Conservation (phyloP, 2,329 filamentous ascomycete genomes). For the Fusarium oxysporum region DNA sequence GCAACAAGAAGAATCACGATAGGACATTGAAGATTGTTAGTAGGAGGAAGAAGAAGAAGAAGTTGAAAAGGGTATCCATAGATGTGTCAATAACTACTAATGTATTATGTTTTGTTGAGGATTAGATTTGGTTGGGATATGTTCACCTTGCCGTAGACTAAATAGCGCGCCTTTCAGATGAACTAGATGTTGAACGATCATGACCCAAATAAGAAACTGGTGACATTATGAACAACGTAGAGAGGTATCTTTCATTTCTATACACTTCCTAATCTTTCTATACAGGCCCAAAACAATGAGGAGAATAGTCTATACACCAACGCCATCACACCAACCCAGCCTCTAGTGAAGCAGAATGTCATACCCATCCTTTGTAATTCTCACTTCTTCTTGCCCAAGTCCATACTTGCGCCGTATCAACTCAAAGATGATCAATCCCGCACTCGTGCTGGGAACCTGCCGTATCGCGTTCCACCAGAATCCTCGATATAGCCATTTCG, state of each 20-base stretch:
- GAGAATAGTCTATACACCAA: slow-evolving; percentile 31
- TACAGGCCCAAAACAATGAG: slow-evolving; percentile 21
- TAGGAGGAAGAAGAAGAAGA: background rate
- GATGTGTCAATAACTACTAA: background rate
- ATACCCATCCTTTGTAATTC: slow-evolving; percentile 76
- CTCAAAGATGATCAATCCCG: slow-evolving; percentile 83
- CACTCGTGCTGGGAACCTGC: slow-evolving; percentile 81
- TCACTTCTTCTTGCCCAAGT: slow-evolving; percentile 69
- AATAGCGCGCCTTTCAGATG: background rate
- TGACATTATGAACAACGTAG: background rate
- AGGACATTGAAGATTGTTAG: rapidly evolving
- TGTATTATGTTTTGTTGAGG: background rate
- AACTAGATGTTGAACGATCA: background rate
- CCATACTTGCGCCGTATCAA: slow-evolving; percentile 79
- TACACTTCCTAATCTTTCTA: background rate
- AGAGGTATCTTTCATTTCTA: slow-evolving; percentile 13
- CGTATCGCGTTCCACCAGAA: slow-evolving; percentile 79
- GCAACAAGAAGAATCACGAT: background rate
- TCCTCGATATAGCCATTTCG: slow-evolving; percentile 75
- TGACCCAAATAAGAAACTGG: background rate
- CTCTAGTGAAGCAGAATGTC: slow-evolving; percentile 70
- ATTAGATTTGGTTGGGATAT: background rate
- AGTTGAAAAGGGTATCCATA: background rate
- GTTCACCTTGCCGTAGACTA: too few relatives aligned
- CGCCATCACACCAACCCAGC: slow-evolving; percentile 10